A percentile compares a stretch with the other conserved stretches of the same genome.
phyloP scores from a whole-genome alignment of 345 rosid genomes.

The Linum usitatissimum region DNA sequence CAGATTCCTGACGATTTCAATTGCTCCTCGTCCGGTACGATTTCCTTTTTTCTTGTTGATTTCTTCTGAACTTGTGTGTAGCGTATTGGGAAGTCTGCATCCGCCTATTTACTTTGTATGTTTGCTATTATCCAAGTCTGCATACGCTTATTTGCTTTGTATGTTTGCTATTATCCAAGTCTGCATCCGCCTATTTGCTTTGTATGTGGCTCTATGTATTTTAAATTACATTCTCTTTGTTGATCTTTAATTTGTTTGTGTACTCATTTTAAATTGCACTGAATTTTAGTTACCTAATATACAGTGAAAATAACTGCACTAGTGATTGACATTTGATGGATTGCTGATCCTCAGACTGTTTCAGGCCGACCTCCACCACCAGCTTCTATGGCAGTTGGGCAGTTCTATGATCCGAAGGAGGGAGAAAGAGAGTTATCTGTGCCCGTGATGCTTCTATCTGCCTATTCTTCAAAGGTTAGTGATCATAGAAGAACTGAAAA shows the following conservation, averaged over 20 bases:
- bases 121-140: not conserved
- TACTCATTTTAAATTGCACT: not conserved
- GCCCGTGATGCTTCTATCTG: slow-evolving; percentile 50
- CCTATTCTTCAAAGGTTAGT: slow-evolving; percentile 61
- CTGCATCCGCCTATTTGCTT: no score
- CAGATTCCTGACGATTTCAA: slow-evolving; percentile 87
- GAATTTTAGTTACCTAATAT: slow-evolving; percentile 8
- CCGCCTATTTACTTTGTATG: no score
- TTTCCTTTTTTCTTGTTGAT: slow-evolving; percentile 8
- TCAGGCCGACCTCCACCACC: slow-evolving; percentile 99
- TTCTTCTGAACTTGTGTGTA: slow-evolving; percentile 11
- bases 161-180: not conserved
- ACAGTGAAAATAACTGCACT: slow-evolving; percentile 8
- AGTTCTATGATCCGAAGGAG: slow-evolving; percentile 79
- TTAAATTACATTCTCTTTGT: no score
- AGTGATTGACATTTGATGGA: slow-evolving; percentile 17
- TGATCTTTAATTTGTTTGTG: not conserved
- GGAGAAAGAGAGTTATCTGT: slow-evolving; percentile 59
- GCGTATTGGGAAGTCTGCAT: not conserved
- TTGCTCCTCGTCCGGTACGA: slow-evolving; percentile 88
- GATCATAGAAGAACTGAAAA: slow-evolving; percentile 10
- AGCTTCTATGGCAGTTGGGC: slow-evolving; percentile 97
- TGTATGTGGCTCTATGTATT: no score
- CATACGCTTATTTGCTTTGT: no score
- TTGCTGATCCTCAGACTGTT: slow-evolving; percentile 52